Evolutionary conservation across 805 yeast species (phyloP).

Genomic region (Nakazawaea wyomingensis): DNA sequence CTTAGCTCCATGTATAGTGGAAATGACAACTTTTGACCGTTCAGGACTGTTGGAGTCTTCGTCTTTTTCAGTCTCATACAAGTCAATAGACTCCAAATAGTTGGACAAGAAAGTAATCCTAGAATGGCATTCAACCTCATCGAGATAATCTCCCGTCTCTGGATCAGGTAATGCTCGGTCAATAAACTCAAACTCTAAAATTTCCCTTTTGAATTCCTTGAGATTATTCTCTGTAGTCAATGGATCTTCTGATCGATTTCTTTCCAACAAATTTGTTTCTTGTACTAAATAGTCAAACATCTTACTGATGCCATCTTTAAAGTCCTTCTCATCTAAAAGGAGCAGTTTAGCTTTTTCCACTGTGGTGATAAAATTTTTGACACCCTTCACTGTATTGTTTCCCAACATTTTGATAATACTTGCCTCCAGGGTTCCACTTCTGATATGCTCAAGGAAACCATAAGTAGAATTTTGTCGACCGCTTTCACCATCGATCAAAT

Average conservation of each 20-base stretch:
- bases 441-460: slow-evolving; percentile 11
- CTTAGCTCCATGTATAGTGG: slow-evolving; percentile 89
- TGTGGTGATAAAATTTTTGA: slow-evolving; percentile 25
- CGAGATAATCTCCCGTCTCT: slow-evolving; percentile 3
- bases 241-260: slow-evolving; percentile 12
- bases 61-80: slow-evolving; percentile 27
- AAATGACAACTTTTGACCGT: slow-evolving; percentile 33
- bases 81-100: slow-evolving; percentile 30
- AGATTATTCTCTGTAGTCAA: slow-evolving; percentile 17
- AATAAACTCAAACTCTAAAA: slow-evolving; percentile 21
- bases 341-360: slow-evolving; percentile 16
- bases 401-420: slow-evolving; percentile 10
- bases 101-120: slow-evolving; percentile 14
- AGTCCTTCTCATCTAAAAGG: slow-evolving; percentile 14
- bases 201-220: slow-evolving; percentile 23
- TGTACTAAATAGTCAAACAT: slow-evolving; percentile 20
- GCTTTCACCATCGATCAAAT: slow-evolving; percentile 9
- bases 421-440: not conserved
- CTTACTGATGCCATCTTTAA: slow-evolving; percentile 10
- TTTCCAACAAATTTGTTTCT: slow-evolving; percentile 18
- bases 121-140: slow-evolving; percentile 9
- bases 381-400: slow-evolving; percentile 18
- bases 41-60: slow-evolving; percentile 16
- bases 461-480: slow-evolving; percentile 1
- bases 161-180: slow-evolving; percentile 13